Percentiles rank a stretch among this genome's conserved stretches.
phyloP scores from a whole-genome alignment of 2,329 filamentous ascomycete genomes.

The Microsporum audouinii region DNA sequence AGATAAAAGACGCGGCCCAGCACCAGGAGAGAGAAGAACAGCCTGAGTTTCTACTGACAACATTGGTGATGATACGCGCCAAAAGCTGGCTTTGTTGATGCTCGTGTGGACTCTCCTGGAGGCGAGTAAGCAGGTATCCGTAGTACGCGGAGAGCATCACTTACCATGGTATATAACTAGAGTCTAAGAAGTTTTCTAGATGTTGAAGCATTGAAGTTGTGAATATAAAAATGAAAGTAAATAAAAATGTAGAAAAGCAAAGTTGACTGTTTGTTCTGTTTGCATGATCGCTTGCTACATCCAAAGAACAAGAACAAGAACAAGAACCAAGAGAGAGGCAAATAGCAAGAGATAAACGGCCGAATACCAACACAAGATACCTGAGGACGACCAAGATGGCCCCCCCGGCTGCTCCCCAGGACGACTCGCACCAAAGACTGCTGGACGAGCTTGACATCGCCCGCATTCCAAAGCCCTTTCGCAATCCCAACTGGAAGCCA shows the following conservation, averaged over 20 bases:
- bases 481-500: constrained; percentile 80
- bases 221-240: no score
- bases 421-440: constrained; percentile 72
- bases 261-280: no score
- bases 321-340: neutral
- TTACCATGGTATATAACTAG: neutral
- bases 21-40: neutral
- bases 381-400: neutral
- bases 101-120: constrained; percentile 85
- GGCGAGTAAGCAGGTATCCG: neutral
- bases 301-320: no score
- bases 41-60: constrained; percentile 52
- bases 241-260: no score
- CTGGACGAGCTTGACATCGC: constrained; percentile 89
- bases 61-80: constrained; percentile 92
- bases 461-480: constrained; percentile 74
- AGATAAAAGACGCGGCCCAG: neutral
- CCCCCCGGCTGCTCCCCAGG: constrained; percentile 39
- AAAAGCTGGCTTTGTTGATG: constrained; percentile 91
- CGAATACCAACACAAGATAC: neutral
- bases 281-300: no score
- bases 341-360: neutral
- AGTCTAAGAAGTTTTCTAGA: no score
- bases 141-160: neutral
- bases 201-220: neutral